phyloP scores from a whole-genome alignment of 2,329 filamentous ascomycete genomes.

The Fusarium buharicum region DNA sequence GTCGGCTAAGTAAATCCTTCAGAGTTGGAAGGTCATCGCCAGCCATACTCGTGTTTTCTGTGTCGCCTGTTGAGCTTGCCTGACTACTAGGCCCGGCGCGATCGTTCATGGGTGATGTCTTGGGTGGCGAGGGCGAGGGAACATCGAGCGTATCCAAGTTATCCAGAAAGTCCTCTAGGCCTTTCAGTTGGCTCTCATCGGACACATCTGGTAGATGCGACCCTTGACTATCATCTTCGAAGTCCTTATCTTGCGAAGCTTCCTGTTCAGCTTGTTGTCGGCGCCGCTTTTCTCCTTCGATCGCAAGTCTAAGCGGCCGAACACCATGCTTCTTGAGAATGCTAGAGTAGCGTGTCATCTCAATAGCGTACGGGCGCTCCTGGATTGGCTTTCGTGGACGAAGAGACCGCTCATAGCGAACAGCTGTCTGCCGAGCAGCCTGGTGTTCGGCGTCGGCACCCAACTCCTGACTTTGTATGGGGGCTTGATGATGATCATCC shows the following conservation, averaged over 20 bases:
- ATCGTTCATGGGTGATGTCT: conserved; percentile 43
- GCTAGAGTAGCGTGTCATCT: conserved; percentile 64
- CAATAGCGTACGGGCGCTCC: conserved; percentile 67
- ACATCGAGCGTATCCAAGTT: conserved; percentile 37
- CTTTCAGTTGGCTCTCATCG: conserved; percentile 51
- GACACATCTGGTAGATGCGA: conserved; percentile 47
- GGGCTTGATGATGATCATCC: neutral
- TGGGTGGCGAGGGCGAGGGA: conserved; percentile 47
- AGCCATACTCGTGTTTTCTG: conserved; percentile 52
- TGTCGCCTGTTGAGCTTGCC: conserved; percentile 50
- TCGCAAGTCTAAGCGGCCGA: conserved; percentile 60
- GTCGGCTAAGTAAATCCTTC: conserved; percentile 48
- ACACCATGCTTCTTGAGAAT: conserved; percentile 65
- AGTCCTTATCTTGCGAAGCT: conserved; percentile 60
- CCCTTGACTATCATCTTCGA: conserved; percentile 63
- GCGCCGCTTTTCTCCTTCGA: conserved; percentile 41
- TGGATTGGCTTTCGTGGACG: conserved; percentile 70
- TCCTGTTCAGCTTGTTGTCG: conserved; percentile 60
- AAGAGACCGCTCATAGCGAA: conserved; percentile 60
- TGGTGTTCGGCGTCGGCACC: conserved; percentile 35
- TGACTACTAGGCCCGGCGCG: conserved; percentile 49
- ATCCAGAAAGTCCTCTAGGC: conserved; percentile 30
- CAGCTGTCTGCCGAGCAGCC: conserved; percentile 42
- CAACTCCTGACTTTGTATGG: conserved; percentile 32
- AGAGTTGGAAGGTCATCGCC: conserved; percentile 54